Base-by-base conservation (phyloP, 2,329 filamentous ascomycete species). In the Trichoderma cornu-damae region DNA sequence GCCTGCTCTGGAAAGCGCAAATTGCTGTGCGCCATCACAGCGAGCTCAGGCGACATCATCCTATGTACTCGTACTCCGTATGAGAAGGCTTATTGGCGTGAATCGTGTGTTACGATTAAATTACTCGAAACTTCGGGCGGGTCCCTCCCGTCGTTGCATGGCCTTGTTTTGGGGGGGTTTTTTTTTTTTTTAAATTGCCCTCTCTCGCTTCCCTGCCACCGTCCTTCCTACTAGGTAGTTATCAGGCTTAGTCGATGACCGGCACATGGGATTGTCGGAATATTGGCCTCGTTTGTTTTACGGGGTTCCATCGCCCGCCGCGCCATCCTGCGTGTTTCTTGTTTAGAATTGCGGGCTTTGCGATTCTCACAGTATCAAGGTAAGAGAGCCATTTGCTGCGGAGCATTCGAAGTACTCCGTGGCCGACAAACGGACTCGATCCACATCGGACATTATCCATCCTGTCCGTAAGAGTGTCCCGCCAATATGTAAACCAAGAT, bases 51-150 rank as follows among this genome's bases (percentile, higher is more conserved):
- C 42, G 18, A 8, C 51, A 20, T 30, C 51, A 46, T 37, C 42
- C 42, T 38, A 37, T n/a, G n/a, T n/a, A n/a, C n/a, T n/a, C n/a
- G n/a, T n/a, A n/a, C n/a, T n/a, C n/a, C n/a, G n/a, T n/a, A n/a
- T 47, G 22, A 14, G 51, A 47, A 11, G 32, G 30, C 40, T 44
- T 28, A 35, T 46, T 55, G 47, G 51, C 47, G 51, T 47, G 51
- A 55, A 46, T 46, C 42, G 24, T 37, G 51, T 18, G 51, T 55
- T 38, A 55, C 51, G 51, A 30, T 55, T 55, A 47, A 55, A 55
- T 55, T 55, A 14, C 51, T 44, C 30, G 32, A 35, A 46, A 30
- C 30, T 18, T 16, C 32, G n/a, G 12, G 51, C 51, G 51, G 51
- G 42, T 44, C 51, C 16, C 42, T 37, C 42, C 51, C 42, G 32